Evolutionary conservation across 371 early-diverging fungal genomes (phyloP), one percentile per base, ranked within the genome.

Genomic region (Zopfochytrium polystomum): DNA sequence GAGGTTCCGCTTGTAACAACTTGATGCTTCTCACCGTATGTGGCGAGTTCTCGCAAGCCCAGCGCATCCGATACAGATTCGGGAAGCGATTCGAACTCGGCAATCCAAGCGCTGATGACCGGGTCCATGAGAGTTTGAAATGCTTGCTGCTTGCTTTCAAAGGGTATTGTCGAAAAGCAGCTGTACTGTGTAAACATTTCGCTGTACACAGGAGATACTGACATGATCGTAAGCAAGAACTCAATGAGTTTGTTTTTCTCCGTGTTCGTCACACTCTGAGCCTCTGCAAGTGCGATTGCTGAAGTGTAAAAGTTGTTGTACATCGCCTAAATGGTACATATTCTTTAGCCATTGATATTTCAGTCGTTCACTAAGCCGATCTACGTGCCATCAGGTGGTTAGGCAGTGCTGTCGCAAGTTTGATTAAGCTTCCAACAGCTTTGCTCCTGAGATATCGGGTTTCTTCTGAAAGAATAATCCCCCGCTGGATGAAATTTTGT

Each of bases 331-430:
- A 27, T 15, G 20, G 35, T 13, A 2, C 30, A 52, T 15, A 15
- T 30, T 18, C 15, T 15, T 32, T 13, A 52, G 15, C 2, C 29
- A 29, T 31, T 29, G 15, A 23, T 27, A 23, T 9, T 2, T 33
- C 18, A 42, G 30, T 1, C 47, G 18, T 2, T 61, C 56, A 29
- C 56, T 62, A n/a, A 68, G 65, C 6, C 11, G n/a, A 9, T 9
- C 1, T 2, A 43, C 68, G 43, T 20, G 65, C 72, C 18, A 63
- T 58, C 23, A 75, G 52, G 1, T 69, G 63, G 55, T 81, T 62
- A 4, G 83, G 79, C 61, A 83, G 76, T 4, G 79, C 65, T 18
- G 60, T 58, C 7, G 71, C 83, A 13, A 83, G 55, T 58, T 78
- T 75, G 50, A 76, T 72, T 7, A 83, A 58, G 9, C 71, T 67